A percentile compares a stretch with the other conserved stretches of the same genome.
Conservation (phyloP, 2,329 filamentous ascomycete genomes). For the Thermoascus crustaceus region DNA sequence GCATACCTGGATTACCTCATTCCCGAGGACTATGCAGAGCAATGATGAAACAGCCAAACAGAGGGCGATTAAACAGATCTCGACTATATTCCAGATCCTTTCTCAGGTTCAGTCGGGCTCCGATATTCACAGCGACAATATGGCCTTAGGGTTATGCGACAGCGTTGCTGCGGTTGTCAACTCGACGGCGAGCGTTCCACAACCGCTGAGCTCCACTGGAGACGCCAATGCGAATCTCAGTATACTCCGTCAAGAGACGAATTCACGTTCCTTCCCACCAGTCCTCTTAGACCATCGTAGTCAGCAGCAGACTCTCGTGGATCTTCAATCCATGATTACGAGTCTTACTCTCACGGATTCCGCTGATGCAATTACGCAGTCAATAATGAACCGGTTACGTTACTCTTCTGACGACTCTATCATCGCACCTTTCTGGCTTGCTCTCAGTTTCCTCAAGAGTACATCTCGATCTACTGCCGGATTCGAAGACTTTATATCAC, state of each 20-base stretch:
- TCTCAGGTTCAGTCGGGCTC: constrained; percentile 56
- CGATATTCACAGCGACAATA: constrained; percentile 56
- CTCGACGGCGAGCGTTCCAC: constrained; percentile 19
- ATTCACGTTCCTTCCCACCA: constrained; percentile 45
- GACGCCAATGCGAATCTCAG: constrained; percentile 18
- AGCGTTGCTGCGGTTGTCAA: constrained; percentile 52
- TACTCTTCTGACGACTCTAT: constrained; percentile 51
- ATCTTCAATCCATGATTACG: constrained; percentile 53
- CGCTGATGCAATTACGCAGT: constrained; percentile 47
- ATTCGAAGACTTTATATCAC: constrained; percentile 60
- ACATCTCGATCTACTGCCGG: constrained; percentile 45
- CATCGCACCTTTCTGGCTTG: constrained; percentile 71
- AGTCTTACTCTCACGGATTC: constrained; percentile 44
- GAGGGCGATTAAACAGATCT: constrained; percentile 65
- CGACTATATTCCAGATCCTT: constrained; percentile 61
- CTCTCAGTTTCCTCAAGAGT: constrained; percentile 61
- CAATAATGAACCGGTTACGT: constrained; percentile 57
- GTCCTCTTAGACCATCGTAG: constrained; percentile 58
- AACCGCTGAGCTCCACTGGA: constrained; percentile 18
- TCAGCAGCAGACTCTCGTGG: constrained; percentile 56
- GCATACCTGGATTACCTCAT: constrained; percentile 71
- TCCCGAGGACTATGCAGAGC: constrained; percentile 75
- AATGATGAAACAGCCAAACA: constrained; percentile 73
- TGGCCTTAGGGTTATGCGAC: constrained; percentile 64
- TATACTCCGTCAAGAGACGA: constrained; percentile 15